Evolutionary conservation across 768 basidiomycete genomes (phyloP), one percentile per base, ranked within the genome.

Genomic region (Hericium alpestre): DNA sequence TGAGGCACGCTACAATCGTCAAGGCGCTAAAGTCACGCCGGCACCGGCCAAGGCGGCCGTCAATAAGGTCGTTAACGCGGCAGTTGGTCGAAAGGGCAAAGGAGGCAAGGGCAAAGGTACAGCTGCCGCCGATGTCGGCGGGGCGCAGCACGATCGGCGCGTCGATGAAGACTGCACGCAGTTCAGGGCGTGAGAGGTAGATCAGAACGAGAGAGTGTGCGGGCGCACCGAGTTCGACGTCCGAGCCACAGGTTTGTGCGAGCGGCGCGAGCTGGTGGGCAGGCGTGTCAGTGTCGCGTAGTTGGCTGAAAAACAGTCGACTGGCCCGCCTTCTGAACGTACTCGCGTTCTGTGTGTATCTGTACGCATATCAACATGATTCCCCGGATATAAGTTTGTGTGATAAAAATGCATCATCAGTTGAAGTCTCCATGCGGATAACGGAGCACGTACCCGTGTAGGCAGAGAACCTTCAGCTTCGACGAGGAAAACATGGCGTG

Each of bases 251-350:
- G 58, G 83, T 77, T 68, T 85, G 87, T 38, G 84, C 74, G 37
- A 89, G 72, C 1, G 84, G 85, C n/a, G 82, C 84, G 37, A 87
- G 70, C 86, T 88, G 63, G 20, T 23, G 15, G 18, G 27, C 32
- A 48, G 9, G 25, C 40, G 20, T 51, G 27, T 46, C 23, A 15
- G 37, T 25, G 9, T 13, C 20, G 13, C 22, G 22, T 43, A 49
- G 47, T 55, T 15, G 25, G 58, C 49, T 57, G 23, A 25, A 22
- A 11, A 25, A 16, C 41, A 40, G 50, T 10, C 18, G 22, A 43
- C 79, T 67, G 59, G 86, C 86, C 64, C 84, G 77, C 73, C 84
- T 88, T 66, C 76, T 81, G 65, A 87, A 84, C 54, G 86, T 78
- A 40, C 54, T 71, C 11, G 78, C 84, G 62, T 86, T 89, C 68